Base-by-base conservation (phyloP, 2,329 filamentous ascomycete species). In the Nemania serpens region DNA sequence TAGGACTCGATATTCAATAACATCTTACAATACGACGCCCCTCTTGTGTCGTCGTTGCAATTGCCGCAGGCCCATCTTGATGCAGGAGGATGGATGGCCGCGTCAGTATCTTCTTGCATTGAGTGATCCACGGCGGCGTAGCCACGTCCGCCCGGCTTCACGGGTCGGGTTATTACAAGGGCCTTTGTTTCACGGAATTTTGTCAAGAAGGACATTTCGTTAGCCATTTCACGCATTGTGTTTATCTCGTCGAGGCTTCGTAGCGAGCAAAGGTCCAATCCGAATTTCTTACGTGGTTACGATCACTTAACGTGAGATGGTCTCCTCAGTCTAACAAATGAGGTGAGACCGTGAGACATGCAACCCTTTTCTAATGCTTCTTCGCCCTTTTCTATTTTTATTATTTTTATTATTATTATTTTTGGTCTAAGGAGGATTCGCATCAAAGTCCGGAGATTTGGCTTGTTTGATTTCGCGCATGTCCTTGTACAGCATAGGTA, bases 21-120 rank as follows among this genome's bases (percentile, higher is more conserved):
- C 61, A 62, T 61, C 48, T 53, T 51, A 63, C 61, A 65, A 65
- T 69, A 61, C 59, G 53, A 60, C 59, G 61, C 42, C 54, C 54
- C 58, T 51, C 57, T 59, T 49, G 57, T 54, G 48, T 64, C 46
- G 55, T 37, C 46, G 49, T 64, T 51, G 41, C 43, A 51, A 51
- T 48, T 62, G 48, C 56, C 51, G 55, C 37, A 54, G 55, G 53
- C 58, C 51, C 53, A 56, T 59, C 53, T 53, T 36, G 51, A 59
- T 63, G 52, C 43, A 59, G 25, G 39, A 55, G 53, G 50, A 43
- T 45, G 60, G 63, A 43, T 45, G 60, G 63, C 58, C 20, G 55
- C 52, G 54, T 29, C 25, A 29, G 25, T 59, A 58, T 51, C 39
- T 57, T 51, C 39, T 57, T 42, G 25, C 48, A 47, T 48, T 33